Conservation (phyloP, 2,329 filamentous ascomycete species). For the Curvularia verruculosa region DNA sequence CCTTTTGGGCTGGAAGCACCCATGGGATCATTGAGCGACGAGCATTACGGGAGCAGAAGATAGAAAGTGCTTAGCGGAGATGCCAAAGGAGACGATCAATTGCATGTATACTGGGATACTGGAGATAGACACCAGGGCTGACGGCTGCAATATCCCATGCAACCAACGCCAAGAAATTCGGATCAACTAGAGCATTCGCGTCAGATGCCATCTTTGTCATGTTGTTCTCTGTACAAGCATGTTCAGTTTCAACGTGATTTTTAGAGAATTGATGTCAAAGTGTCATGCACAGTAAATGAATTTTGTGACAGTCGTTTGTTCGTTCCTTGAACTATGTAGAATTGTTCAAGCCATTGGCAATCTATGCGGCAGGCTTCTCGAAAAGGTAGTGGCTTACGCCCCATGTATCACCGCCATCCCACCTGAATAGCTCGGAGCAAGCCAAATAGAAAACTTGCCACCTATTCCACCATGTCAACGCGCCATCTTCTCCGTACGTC, state of each 20-base stretch:
- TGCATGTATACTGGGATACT: background rate
- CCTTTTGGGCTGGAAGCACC: slow-evolving; percentile 91
- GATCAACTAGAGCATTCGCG: background rate
- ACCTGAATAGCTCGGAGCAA: slow-evolving; percentile 72
- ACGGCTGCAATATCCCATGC: background rate
- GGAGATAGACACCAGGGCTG: background rate
- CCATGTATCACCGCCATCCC: slow-evolving; percentile 69
- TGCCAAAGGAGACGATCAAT: background rate
- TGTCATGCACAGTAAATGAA: background rate
- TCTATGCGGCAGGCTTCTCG: slow-evolving; percentile 57
- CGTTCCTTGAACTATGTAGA: background rate
- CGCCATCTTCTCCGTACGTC: slow-evolving; percentile 68
- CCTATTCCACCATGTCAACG: slow-evolving; percentile 68
- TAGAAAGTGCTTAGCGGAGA: background rate
- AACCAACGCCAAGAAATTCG: slow-evolving; percentile 6
- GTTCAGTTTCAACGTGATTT: background rate
- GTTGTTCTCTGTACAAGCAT: background rate
- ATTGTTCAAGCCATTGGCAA: background rate
- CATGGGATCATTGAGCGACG: slow-evolving; percentile 46
- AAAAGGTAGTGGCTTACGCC: slow-evolving; percentile 72
- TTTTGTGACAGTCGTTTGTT: background rate
- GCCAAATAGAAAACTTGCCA: slow-evolving; percentile 78
- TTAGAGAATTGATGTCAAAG: background rate
- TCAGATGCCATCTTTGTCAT: background rate
- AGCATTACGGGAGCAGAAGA: background rate